A percentile compares a stretch with the other conserved stretches of the same genome.
Evolutionary conservation across 1,284 basidiomycete species (phyloP).

Genomic region (Papiliotrema nemorosa): DNA sequence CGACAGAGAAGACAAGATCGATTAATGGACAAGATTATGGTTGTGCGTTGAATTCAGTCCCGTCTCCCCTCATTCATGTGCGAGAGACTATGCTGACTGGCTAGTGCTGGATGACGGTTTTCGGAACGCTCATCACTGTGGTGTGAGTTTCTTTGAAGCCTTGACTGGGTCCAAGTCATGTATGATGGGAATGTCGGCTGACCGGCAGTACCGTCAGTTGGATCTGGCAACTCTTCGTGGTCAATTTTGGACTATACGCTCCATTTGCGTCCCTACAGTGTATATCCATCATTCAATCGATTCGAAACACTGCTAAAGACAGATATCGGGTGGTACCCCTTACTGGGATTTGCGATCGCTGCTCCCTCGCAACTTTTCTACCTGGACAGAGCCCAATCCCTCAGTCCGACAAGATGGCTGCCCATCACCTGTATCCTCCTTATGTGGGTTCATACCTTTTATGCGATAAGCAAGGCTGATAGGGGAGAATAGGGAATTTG

Average conservation of each 20-base stretch:
- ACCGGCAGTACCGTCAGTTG: background rate
- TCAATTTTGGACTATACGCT: background rate
- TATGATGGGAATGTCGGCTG: background rate
- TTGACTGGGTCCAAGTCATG: background rate
- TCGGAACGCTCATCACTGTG: background rate
- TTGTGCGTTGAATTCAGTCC: no score
- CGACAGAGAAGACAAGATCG: background rate
- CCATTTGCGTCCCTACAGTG: background rate
- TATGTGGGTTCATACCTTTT: background rate
- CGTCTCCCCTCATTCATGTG: background rate
- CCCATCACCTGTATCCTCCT: background rate
- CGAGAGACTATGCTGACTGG: background rate
- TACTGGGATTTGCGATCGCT: background rate
- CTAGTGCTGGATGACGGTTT: background rate
- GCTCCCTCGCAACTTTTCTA: background rate
- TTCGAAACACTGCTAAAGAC: background rate
- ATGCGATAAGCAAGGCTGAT: no score
- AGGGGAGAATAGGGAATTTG: no score
- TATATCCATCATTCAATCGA: background rate
- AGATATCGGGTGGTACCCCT: background rate
- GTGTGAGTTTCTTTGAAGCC: background rate
- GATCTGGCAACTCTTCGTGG: background rate
- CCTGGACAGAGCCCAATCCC: background rate
- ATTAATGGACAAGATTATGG: background rate
- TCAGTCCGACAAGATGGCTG: background rate